Evolutionary conservation across 1,284 basidiomycete genomes (phyloP).

Genomic region (Fomitopsis palustris): DNA sequence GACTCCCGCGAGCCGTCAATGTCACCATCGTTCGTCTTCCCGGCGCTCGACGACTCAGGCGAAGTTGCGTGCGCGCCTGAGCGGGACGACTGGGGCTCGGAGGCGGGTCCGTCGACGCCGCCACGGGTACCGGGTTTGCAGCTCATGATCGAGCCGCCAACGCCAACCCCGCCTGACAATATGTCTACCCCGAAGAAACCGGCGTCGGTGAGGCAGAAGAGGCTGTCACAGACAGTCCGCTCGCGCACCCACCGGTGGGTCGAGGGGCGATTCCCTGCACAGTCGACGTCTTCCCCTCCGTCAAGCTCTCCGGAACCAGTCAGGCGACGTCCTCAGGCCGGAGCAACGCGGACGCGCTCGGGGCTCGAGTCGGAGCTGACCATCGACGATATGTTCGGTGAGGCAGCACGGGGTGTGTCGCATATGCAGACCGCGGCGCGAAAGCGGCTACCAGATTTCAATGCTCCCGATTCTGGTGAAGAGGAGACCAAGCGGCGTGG

Average conservation of each 20-base stretch:
- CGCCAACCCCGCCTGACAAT: conserved; percentile 16
- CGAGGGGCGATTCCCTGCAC: conserved; percentile 40
- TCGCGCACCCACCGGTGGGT: conserved; percentile 52
- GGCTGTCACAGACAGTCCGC: conserved; percentile 52
- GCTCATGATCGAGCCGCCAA: conserved; percentile 20
- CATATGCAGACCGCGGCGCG: conserved; percentile 13
- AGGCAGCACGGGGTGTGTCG: conserved; percentile 20
- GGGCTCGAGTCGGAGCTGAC: conserved; percentile 14
- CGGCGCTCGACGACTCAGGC: conserved; percentile 4
- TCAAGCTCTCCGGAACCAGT: conserved; percentile 4
- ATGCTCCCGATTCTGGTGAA: conserved; percentile 3
- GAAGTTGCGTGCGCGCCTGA: not conserved
- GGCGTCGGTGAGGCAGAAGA: conserved; percentile 30
- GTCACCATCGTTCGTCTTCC: conserved; percentile 13
- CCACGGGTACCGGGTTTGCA: conserved; percentile 11
- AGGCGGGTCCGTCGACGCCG: conserved; percentile 15
- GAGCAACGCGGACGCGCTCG: conserved; percentile 4
- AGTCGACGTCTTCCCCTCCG: conserved; percentile 4
- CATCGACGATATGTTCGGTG: conserved; percentile 26
- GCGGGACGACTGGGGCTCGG: not conserved
- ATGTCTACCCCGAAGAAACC: conserved; percentile 9
- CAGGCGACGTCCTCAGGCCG: conserved; percentile 5
- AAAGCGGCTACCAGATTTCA: not conserved
- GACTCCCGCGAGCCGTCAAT: conserved; percentile 14
- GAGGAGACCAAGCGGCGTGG: not conserved